Base-by-base conservation (phyloP, 108 stramenopile genomes). In the Cyclotella choctawhatcheeana region DNA sequence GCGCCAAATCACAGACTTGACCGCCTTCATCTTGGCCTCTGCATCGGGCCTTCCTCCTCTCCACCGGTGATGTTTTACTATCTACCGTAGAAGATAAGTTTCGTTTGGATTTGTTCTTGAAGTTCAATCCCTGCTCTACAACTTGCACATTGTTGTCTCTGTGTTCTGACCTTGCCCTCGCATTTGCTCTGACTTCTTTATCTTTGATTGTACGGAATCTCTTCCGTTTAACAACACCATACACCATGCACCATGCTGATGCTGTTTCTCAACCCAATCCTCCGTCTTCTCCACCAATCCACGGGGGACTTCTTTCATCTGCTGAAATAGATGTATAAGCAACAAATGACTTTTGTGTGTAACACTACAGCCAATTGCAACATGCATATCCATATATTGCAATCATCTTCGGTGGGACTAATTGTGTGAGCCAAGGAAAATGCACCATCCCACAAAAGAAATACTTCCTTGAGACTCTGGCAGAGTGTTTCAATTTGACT, bases 391-490 rank as follows among this genome's bases (percentile, higher is more conserved):
- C 12, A 40, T 12, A 56, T 69, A 6, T 53, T 27, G 27, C 34
- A 16, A 56, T 69, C 54, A 5, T 54, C 67, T 14, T 44, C 24
- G 10, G 67, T 69, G 24, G 67, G 67, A 27, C 44, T 43, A 17
- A 40, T 8, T 45, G 53, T 69, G 35, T 54, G 51, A 2, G 67
- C 67, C 22, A 43, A 69, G 43, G 68, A 55, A 44, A 69, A 69
- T 14, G 68, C 68, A 29, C 68, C 67, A 58, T 69, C 69, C 69
- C 69, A 70, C 30, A 70, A 51, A 18, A 70, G 21, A 33, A 31
- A 59, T 10, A 70, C 25, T 7, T 31, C 44, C n/a, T 29, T 20
- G 47, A 47, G 48, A 14, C 48, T 16, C 12, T 44, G 2, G 58
- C 69, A 70, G 17, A 60, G 22, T 3, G 27, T 2, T 25, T 70